Percentiles rank a stretch among this genome's conserved stretches.
These are phyloP conservation scores for Plasmodium coatneyi DNA, from an alignment of 169 alveolate species.

Conservation along the genomic window DNA sequence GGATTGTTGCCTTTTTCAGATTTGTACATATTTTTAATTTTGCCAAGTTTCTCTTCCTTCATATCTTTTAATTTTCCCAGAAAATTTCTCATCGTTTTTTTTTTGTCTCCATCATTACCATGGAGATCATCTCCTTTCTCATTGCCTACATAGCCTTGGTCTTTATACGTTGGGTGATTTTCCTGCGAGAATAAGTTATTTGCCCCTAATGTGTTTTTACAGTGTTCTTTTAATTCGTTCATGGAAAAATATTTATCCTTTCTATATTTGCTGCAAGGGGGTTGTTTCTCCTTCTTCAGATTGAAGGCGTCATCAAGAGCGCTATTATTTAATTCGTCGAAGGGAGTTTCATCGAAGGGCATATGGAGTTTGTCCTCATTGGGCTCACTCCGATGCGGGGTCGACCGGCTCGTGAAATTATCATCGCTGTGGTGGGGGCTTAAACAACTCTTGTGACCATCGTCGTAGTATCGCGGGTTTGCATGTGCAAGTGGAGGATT, in stretches of 20 bases:
- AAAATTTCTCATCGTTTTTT: not conserved
- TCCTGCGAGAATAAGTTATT: conserved; percentile 10
- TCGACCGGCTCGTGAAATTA: not conserved
- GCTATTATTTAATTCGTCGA: not conserved
- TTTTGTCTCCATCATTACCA: conserved; percentile 4
- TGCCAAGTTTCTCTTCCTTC: conserved; percentile 53
- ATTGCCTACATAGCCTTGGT: not conserved
- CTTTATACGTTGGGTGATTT: not conserved
- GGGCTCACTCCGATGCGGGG: not conserved
- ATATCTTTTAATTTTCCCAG: conserved; percentile 53
- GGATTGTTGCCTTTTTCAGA: conserved; percentile 30
- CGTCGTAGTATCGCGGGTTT: not conserved
- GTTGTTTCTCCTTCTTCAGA: not conserved
- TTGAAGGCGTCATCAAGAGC: not conserved
- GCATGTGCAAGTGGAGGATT: no score
- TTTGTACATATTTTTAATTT: conserved; percentile 65
- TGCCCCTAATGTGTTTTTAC: conserved; percentile 7
- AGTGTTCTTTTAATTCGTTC: not conserved
- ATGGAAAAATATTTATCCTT: not conserved
- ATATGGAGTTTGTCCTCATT: not conserved
- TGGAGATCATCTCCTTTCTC: conserved; percentile 5
- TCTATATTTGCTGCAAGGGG: not conserved
- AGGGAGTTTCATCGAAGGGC: not conserved
- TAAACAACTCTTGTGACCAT: not conserved
- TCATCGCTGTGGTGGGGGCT: not conserved